Conservation (phyloP, 83 land plant species). For the Picea abies region DNA sequence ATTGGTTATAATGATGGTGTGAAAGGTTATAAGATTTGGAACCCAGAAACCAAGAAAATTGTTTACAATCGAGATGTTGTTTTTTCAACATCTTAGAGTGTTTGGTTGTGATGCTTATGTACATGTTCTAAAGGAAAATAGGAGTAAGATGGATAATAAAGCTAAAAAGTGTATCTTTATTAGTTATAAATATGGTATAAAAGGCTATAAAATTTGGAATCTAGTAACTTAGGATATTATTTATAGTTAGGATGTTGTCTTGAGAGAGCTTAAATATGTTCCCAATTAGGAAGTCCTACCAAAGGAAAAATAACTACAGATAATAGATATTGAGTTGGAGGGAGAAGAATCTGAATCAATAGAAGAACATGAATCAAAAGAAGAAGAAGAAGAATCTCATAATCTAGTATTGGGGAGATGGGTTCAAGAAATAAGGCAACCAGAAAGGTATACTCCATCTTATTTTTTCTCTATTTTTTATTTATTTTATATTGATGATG, state of each 20-base stretch:
- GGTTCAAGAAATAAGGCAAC: too few relatives aligned
- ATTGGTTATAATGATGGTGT: not conserved
- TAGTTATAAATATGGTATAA: not conserved
- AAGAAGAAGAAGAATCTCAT: too few relatives aligned
- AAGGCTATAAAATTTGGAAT: not conserved
- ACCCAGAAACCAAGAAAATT: not conserved
- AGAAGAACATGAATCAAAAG: too few relatives aligned
- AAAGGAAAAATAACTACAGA: not conserved
- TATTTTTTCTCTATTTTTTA: too few relatives aligned
- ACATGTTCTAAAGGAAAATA: not conserved
- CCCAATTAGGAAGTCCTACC: not conserved
- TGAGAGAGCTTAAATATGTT: not conserved
- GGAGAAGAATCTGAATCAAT: too few relatives aligned
- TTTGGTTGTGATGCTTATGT: conserved; percentile 1
- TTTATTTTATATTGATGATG: too few relatives aligned
- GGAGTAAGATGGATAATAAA: not conserved
- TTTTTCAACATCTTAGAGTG: not conserved
- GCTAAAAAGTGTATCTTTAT: not conserved
- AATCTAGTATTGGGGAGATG: too few relatives aligned
- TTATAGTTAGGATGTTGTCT: not conserved
- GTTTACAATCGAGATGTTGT: not conserved
- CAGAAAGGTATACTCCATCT: too few relatives aligned
- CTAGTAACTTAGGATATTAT: not conserved
- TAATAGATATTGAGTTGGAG: not conserved
- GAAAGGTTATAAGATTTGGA: not conserved